Base-by-base conservation (phyloP, 2,329 filamentous ascomycete genomes). In the Colletotrichum musae region DNA sequence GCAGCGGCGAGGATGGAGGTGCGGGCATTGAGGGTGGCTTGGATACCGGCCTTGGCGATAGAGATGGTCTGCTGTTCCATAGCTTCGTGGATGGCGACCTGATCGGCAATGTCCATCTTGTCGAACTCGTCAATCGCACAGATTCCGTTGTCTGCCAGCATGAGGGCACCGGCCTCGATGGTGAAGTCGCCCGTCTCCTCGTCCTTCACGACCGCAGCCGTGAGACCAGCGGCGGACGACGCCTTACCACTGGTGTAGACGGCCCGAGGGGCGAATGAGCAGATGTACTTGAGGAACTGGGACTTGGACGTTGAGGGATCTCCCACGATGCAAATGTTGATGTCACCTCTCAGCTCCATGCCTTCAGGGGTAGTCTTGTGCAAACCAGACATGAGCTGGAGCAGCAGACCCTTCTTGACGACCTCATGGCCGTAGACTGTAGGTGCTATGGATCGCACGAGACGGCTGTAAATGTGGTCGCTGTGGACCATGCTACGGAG, bases 61-160 rank as follows among this genome's bases (percentile, higher is more conserved):
- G 94, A 98, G 73, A 99, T 99, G 5, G 96, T 99, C 82, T 99
- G 96, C 85, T 99, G 96, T 88, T 99, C 96, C 96, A 99, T 99
- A 69, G 96, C 96, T 89, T 99, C 96, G 88, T 99, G 96, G 77
- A 99, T 99, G 73, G 96, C 96, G 64, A 99, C 96, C 83, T 99
- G 96, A 79, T 99, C 96, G 60, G 85, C 91, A 71, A 99, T 93
- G 76, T 99, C 96, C 96, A 99, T 99, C 85, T 99, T 99, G 89
- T 99, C 96, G 75, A 99, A 99, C 79, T 99, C 96, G 78, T 99
- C 96, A 78, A 99, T 99, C 69, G 94, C 95, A 81, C 96, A 99
- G 75, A 98, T 97, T 62, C 96, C 96, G 74, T 97, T 98, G 77
- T 98, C 92, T 24, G 96, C 96, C 70, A 99, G 86, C 96, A 99